Evolutionary conservation across 805 yeast genomes (phyloP).

Genomic region (Candida ortonii): DNA sequence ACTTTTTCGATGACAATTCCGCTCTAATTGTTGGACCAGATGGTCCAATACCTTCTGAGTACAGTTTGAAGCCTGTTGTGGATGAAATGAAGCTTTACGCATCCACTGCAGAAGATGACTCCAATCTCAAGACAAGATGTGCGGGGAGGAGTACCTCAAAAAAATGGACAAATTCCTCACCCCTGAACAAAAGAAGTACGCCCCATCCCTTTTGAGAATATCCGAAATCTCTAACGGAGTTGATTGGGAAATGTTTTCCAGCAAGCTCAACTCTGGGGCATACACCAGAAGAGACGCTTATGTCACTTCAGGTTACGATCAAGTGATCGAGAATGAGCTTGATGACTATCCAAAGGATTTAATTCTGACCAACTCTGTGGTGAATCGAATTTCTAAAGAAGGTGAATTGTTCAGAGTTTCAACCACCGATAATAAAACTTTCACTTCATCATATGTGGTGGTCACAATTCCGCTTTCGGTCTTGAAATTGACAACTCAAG

Average conservation of each 20-base stretch:
- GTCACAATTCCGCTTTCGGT: slow-evolving; percentile 51
- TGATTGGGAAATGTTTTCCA: slow-evolving; percentile 31
- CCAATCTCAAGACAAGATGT: slow-evolving; percentile 25
- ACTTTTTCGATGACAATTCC: slow-evolving; percentile 34
- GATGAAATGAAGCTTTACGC: slow-evolving; percentile 30
- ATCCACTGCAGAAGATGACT: slow-evolving; percentile 28
- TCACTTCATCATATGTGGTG: slow-evolving; percentile 36
- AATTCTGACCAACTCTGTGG: slow-evolving; percentile 22
- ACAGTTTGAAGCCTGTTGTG: slow-evolving; percentile 35
- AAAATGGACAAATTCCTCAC: slow-evolving; percentile 20
- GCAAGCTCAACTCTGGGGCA: slow-evolving; percentile 24
- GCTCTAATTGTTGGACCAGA: slow-evolving; percentile 28
- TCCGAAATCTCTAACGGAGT: slow-evolving; percentile 30
- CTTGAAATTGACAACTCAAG: slow-evolving; percentile 33
- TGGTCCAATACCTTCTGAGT: slow-evolving; percentile 22
- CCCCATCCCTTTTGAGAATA: slow-evolving; percentile 29
- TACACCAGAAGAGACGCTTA: slow-evolving; percentile 35
- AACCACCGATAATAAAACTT: slow-evolving; percentile 19
- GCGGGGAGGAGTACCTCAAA: slow-evolving; percentile 25
- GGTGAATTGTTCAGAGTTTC: slow-evolving; percentile 14
- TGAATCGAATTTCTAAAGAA: slow-evolving; percentile 29
- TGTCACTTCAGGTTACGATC: slow-evolving; percentile 26
- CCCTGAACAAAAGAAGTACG: slow-evolving; percentile 26
- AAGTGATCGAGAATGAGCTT: slow-evolving; percentile 28
- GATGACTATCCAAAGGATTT: slow-evolving; percentile 23